Conservation (phyloP, 2,329 filamentous ascomycete species). For the Berkeleyomyces rouxiae region DNA sequence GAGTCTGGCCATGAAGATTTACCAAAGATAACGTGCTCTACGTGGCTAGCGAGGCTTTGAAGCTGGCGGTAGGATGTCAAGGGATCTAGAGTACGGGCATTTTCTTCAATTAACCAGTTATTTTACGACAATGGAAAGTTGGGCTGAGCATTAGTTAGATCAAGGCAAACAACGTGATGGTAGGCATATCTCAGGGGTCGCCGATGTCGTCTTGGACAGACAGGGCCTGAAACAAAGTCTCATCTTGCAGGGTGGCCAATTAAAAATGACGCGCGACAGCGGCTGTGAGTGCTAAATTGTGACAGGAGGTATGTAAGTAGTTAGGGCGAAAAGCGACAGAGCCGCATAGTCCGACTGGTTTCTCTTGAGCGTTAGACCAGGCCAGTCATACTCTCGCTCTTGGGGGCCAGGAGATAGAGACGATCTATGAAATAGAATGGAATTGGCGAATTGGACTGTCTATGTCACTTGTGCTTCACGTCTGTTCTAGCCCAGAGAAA, state of each 20-base stretch:
- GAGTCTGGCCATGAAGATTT: not conserved
- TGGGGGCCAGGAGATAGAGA: too few species aligned
- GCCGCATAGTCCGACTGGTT: not conserved
- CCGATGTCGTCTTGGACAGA: not conserved
- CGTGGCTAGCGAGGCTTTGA: not conserved
- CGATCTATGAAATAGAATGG: too few species aligned
- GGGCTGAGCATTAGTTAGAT: not conserved
- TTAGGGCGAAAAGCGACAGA: not conserved
- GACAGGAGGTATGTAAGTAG: too few species aligned
- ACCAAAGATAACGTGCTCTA: not conserved
- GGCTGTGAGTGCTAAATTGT: not conserved
- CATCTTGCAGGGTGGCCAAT: not conserved
- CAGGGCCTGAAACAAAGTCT: not conserved
- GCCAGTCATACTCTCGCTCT: too few species aligned
- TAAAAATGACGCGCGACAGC: not conserved
- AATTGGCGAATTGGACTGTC: too few species aligned
- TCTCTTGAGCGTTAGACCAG: not conserved
- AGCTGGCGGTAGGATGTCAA: not conserved
- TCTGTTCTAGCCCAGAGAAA: too few species aligned
- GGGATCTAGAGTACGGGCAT: not conserved
- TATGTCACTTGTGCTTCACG: too few species aligned
- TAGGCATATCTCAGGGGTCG: not conserved
- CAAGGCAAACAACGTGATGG: not conserved
- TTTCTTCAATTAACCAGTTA: not conserved
- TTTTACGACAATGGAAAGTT: not conserved